Base-by-base conservation (phyloP, 2,329 filamentous ascomycete species). In the Lasiodiplodia hormozganensis region DNA sequence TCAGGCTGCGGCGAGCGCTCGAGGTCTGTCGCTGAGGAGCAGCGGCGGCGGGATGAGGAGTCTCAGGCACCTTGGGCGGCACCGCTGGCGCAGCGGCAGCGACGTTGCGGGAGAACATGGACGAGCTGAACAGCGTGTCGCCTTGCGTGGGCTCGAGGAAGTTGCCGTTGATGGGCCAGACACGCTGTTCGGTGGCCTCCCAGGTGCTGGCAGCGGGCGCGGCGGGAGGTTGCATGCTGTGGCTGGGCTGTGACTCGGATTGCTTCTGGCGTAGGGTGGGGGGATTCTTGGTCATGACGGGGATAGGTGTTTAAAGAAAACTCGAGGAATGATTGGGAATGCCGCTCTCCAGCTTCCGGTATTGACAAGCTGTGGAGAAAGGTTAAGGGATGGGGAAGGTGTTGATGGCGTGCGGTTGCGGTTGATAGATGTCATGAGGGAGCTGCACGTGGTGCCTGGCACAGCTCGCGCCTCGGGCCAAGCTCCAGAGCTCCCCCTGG, bases 281-380 rank as follows among this genome's bases (percentile, higher is more conserved):
- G 28, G 76, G 73, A 43, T 79, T 80, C 70, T 74, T 78, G 11
- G 78, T 80, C 78, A 80, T 80, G 43, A 51, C 74, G 60, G 34
- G 31, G 40, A 25, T 21, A 18, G 38, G n/a, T 18, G 43, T 8
- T 14, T 16, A 52, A 23, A 36, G 34, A 38, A n/a, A n/a, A 5
- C 6, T 23, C 23, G 12, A 28, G 34, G 8, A 47, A 16, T 21
- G 34, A 31, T 43, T 49, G 18, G 12, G 49, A 14, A 18, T 4
- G 58, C 16, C 11, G 36, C 4, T 62, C 38, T 56, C 31, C 57
- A 52, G 40, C 36, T 36, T 62, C 38, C 16, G 6, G 1, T n/a
- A 16, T 7, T 12, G 57, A 28, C 7, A 49, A 25, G 31, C 51
- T 28, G 31, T 34, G 23, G 16, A 51, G 23, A 25, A 51, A 18